phyloP scores from a whole-genome alignment of 345 rosid species.

The Arabis hirsuta region DNA sequence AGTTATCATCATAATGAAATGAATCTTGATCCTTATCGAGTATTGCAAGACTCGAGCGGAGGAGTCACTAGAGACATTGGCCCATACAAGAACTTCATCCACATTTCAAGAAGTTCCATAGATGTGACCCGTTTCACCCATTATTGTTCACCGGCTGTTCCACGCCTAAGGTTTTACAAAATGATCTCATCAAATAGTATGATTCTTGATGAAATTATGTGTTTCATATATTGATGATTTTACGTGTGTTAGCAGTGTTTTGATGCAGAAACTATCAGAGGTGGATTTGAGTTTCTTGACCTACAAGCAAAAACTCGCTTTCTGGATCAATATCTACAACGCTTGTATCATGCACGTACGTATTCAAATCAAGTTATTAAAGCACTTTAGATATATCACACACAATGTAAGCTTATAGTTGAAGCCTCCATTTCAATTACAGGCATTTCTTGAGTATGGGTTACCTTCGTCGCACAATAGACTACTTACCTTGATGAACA shows the following conservation, averaged over 20 bases:
- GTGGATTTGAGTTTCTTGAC: conserved; percentile 75
- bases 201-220: neutral
- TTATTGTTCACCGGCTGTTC: conserved; percentile 47
- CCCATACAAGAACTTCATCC: conserved; percentile 79
- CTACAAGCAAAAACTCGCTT: conserved; percentile 92
- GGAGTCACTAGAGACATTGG: conserved; percentile 65
- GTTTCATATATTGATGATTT: neutral
- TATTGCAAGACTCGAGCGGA: conserved; percentile 60
- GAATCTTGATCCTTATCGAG: conserved; percentile 71
- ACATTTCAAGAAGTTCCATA: conserved; percentile 60
- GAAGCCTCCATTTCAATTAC: conserved; percentile 12
- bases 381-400: neutral
- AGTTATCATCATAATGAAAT: conserved; percentile 47
- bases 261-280: conserved; percentile 63
- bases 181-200: neutral
- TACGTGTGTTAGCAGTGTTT: conserved; percentile 52
- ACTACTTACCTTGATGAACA: conserved; percentile 79
- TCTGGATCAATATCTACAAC: conserved; percentile 90
- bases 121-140: conserved; percentile 53
- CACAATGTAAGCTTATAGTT: neutral
- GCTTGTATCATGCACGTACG: conserved; percentile 95
- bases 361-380: neutral
- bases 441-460: conserved; percentile 93
- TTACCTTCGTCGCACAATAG: conserved; percentile 81
- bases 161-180: conserved; percentile 51